Evolutionary conservation across 148 eudicot genomes (phyloP).

Genomic region (Heliosperma pusillum): DNA sequence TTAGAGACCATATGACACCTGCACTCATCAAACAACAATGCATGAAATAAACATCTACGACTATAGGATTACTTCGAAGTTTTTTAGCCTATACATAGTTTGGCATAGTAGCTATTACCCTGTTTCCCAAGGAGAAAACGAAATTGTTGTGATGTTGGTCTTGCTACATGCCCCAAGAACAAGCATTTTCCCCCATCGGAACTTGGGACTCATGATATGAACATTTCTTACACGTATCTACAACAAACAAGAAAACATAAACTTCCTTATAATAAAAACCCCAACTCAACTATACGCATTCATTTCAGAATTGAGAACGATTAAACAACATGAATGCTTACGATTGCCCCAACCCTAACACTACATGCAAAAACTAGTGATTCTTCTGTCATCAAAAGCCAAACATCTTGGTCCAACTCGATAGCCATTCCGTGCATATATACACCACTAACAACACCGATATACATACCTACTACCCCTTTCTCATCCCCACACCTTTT

Average conservation of each 20-base stretch:
- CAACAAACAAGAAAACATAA: conserved; percentile 6
- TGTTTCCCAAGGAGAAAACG: conserved; percentile 77
- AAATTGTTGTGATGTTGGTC: conserved; percentile 55
- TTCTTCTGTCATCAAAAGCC: conserved; percentile 67
- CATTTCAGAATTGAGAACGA: too few relatives aligned
- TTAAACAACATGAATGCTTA: conserved; percentile 34
- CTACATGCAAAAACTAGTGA: conserved; percentile 48
- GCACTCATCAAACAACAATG: conserved; percentile 24
- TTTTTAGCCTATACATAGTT: conserved; percentile 4
- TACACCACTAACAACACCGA: conserved; percentile 63
- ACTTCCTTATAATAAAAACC: not conserved
- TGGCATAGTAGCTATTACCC: conserved; percentile 39
- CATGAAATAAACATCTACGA: conserved; percentile 13
- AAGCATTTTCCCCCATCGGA: conserved; percentile 62
- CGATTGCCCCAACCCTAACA: conserved; percentile 78
- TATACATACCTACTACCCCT: conserved; percentile 56
- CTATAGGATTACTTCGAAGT: too few relatives aligned
- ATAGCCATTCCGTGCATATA: conserved; percentile 74
- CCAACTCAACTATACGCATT: too few relatives aligned
- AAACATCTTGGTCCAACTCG: conserved; percentile 73
- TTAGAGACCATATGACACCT: conserved; percentile 46
- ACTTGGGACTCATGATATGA: conserved; percentile 71
- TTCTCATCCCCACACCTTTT: conserved; percentile 30
- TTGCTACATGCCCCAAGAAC: conserved; percentile 81
- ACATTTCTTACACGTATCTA: conserved; percentile 66